Conservation (phyloP, 192 early-diverging fungal species). For the Oehlia diaphana region DNA sequence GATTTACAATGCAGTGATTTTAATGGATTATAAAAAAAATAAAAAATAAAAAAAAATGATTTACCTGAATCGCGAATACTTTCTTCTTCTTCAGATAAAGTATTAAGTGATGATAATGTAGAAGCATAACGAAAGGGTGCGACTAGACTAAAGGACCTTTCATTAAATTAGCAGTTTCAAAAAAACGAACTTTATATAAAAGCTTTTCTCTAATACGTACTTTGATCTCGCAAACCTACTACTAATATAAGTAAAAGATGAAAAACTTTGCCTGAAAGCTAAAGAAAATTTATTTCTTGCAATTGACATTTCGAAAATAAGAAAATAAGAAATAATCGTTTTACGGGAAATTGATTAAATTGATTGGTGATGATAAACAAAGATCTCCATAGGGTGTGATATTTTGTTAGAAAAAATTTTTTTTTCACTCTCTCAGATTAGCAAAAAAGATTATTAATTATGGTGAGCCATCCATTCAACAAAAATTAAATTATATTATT, state of each 20-base stretch:
- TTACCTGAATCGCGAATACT: constrained; percentile 80
- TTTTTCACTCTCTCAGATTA: too few relatives aligned
- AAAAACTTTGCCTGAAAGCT: neutral
- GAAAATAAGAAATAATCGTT: too few relatives aligned
- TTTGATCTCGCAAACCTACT: neutral
- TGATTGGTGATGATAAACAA: too few relatives aligned
- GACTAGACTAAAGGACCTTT: neutral
- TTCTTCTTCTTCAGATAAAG: constrained; percentile 85
- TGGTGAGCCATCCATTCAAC: neutral
- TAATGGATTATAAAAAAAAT: neutral
- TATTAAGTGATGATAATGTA: constrained; percentile 65
- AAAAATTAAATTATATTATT: too few relatives aligned
- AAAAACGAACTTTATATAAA: neutral
- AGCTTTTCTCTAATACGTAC: neutral
- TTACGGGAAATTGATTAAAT: too few relatives aligned
- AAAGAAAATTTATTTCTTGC: neutral
- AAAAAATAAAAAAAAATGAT: neutral
- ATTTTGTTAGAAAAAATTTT: too few relatives aligned
- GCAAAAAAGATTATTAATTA: neutral
- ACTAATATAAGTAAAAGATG: neutral
- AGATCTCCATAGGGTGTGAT: too few relatives aligned
- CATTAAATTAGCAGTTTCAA: neutral
- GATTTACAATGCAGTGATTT: neutral
- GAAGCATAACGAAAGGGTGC: constrained; percentile 19
- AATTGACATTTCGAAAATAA: neutral